Base-by-base conservation (phyloP, 306 rosid species). In the Fragaria ananassa region DNA sequence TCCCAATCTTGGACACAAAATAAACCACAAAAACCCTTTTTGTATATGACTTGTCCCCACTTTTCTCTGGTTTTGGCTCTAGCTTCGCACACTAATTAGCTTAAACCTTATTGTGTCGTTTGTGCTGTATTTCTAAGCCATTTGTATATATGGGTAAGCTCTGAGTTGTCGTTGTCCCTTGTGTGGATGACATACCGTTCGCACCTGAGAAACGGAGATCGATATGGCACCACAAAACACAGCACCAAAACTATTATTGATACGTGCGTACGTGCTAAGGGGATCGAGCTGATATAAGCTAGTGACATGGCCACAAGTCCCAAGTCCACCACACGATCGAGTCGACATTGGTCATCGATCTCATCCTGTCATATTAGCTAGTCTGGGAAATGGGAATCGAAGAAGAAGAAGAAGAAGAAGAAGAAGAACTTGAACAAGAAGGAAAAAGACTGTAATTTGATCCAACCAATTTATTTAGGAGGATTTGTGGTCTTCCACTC, bases 401-500 rank as follows among this genome's bases (percentile, higher is more conserved):
- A 29, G 41, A 15, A 31, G 44, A 34, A 14, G 41, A 31, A 13
- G n/a, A 61, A 61, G 18, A 60, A 60, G 27, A 25, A 0, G 27
- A 25, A 25, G 1, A 25, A 27, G 1, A 29, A 29, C 31, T 29
- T 29, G 18, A 12, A 25, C 4, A 15, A 49, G n/a, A 0, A 14
- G 53, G 12, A 17, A 58, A 27, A 13, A 31, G 68, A 74, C 66
- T 78, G 77, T 57, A 9, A 53, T 68, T 66, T 27, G 14, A 62
- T 73, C 74, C 76, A 76, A 75, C 77, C 64, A 66, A 73, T 35
- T 4, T 35, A 71, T 70, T 50, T 66, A 53, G 9, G 27, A 42
- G 78, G 11, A 57, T 60, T 60, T 81, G 82, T 80, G 87, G 89
- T 79, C 84, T 80, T 83, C 86, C 81, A 79, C 75, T 70, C 69